phyloP scores from a whole-genome alignment of 83 land plant genomes.

The Thuja plicata region DNA sequence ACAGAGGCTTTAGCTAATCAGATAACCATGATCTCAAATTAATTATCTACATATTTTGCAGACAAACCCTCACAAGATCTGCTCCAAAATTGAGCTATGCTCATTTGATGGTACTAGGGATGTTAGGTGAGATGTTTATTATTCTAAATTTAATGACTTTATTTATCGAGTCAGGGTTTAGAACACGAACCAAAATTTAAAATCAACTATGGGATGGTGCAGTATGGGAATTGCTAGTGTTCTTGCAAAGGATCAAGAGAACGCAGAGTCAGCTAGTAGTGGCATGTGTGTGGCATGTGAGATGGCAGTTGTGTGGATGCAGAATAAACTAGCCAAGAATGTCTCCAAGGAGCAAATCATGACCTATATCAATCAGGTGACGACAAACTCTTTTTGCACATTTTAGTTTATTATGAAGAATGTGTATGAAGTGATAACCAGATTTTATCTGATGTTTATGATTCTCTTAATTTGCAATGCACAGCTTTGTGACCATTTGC shows the following conservation, averaged over 20 bases:
- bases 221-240: slow-evolving; percentile 38
- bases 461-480: background rate
- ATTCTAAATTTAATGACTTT: background rate
- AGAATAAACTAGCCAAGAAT: slow-evolving; percentile 60
- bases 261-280: background rate
- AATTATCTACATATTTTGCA: slow-evolving; percentile 10
- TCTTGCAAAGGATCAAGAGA: slow-evolving; percentile 14
- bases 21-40: background rate
- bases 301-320: slow-evolving; percentile 84
- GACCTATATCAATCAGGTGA: slow-evolving; percentile 66
- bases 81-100: slow-evolving; percentile 38
- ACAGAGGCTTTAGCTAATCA: background rate
- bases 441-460: background rate
- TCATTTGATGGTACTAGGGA: slow-evolving; percentile 18
- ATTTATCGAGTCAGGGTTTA: background rate
- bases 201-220: background rate
- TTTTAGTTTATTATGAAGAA: background rate
- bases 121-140: slow-evolving; percentile 17
- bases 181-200: background rate
- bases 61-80: slow-evolving; percentile 19
- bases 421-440: background rate
- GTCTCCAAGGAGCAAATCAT: slow-evolving; percentile 51
- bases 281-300: slow-evolving; percentile 71
- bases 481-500: slow-evolving; percentile 75
- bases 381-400: background rate